A percentile compares a stretch with the other conserved stretches of the same genome.
Conservation (phyloP, 202 grass and related monocot species). For the Carex arenaria region DNA sequence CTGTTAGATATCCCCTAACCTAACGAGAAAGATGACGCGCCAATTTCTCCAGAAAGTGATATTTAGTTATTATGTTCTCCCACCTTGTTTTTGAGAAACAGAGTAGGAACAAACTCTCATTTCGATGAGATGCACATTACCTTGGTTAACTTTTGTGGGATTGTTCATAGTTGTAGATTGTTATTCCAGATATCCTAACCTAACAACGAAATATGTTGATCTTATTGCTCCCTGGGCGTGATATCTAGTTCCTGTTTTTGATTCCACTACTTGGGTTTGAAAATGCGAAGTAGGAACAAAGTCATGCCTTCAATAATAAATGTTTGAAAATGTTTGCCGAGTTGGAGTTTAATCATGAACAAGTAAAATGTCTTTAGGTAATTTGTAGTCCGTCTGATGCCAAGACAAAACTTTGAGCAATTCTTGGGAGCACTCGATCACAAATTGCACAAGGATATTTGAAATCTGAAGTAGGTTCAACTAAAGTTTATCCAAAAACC, state of each 20-base stretch:
- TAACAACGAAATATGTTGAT: background rate
- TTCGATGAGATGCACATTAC: background rate
- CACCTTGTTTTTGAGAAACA: background rate
- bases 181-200: background rate
- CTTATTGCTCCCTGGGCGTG: background rate
- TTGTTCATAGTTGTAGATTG: constrained; percentile 9
- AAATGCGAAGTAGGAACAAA: background rate
- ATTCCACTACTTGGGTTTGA: background rate
- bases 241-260: background rate
- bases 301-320: background rate
- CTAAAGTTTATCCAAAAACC: constrained; percentile 5
- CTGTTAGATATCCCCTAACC: background rate
- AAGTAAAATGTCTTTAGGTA: background rate
- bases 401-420: background rate
- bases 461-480: background rate
- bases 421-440: background rate
- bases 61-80: background rate
- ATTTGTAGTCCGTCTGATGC: background rate
- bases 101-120: background rate
- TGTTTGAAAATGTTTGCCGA: background rate
- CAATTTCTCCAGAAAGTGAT: background rate
- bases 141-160: background rate
- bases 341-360: background rate
- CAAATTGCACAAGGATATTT: background rate
- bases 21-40: background rate